phyloP scores from a whole-genome alignment of 1,139 yeast genomes.

The Debaryomyces coudertii region DNA sequence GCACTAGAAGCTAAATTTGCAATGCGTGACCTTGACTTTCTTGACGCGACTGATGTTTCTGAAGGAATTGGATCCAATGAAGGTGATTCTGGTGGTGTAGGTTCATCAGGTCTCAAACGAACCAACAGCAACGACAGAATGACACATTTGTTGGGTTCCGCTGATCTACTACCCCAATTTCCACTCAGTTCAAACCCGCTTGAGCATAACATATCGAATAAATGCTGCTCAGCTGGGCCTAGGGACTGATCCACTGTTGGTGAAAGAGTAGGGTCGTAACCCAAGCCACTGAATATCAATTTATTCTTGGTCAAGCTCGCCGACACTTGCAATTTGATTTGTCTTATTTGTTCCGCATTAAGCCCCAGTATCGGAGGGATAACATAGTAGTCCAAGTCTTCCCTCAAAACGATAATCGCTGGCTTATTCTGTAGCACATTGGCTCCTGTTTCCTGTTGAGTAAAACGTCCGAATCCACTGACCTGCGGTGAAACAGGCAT shows the following conservation, averaged over 20 bases:
- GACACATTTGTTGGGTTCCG: slow-evolving; percentile 86
- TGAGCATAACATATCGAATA: slow-evolving; percentile 91
- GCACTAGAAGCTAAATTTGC: slow-evolving; percentile 48
- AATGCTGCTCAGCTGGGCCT: slow-evolving; percentile 94
- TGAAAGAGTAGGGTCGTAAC: slow-evolving; percentile 37
- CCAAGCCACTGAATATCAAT: slow-evolving; percentile 76
- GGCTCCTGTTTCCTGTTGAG: slow-evolving; percentile 30
- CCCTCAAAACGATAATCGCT: slow-evolving; percentile 88
- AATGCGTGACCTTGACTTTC: slow-evolving; percentile 52
- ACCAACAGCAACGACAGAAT: slow-evolving; percentile 84
- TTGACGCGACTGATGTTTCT: slow-evolving; percentile 34
- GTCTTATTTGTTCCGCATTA: slow-evolving; percentile 55
- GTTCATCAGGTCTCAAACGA: slow-evolving; percentile 49
- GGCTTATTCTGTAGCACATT: slow-evolving; percentile 77
- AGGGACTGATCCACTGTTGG: slow-evolving; percentile 46
- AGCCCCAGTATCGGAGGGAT: slow-evolving; percentile 71
- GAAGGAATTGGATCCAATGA: slow-evolving; percentile 50
- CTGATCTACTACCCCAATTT: slow-evolving; percentile 83
- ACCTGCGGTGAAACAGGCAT: slow-evolving; percentile 32
- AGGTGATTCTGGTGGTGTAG: slow-evolving; percentile 55
- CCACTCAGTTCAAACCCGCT: slow-evolving; percentile 77
- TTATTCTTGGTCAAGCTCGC: slow-evolving; percentile 52
- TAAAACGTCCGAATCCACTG: slow-evolving; percentile 15
- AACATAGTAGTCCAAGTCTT: slow-evolving; percentile 91
- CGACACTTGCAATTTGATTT: slow-evolving; percentile 70